Base-by-base conservation (phyloP, 148 eudicot species). In the Vaccinium myrtillus region DNA sequence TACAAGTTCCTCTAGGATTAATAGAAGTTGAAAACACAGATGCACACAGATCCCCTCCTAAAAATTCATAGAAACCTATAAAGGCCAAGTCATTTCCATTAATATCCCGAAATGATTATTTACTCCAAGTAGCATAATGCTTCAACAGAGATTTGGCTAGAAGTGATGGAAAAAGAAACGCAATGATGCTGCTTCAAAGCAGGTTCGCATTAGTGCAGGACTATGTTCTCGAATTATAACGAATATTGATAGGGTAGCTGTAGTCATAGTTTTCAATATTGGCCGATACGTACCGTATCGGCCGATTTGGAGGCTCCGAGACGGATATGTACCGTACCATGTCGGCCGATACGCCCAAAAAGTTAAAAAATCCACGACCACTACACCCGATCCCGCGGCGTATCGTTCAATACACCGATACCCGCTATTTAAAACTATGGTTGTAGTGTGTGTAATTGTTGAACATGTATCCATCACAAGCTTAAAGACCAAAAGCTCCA, bases 101-200 rank as follows among this genome's bases (percentile, higher is more conserved):
- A 85, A 73, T 32, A 54, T 27, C 18, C 58, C 61, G 27, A 16
- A 23, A 73, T 46, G 54, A 43, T 59, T 30, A 70, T 51, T 58
- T 63, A 71, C 8, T 25, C 4, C 27, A 61, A 55, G 16, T 15
- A 80, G n/a, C 48, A 85, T 49, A 77, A 30, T 61, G 21, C 81
- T 84, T 25, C 23, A 48, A 30, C 48, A 14, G 82, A 77, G 65
- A 65, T 61, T 49, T 13, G 43, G 74, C 74, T 32, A 74, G 30
- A 71, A n/a, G 14, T 5, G 59, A 59, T 79, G 55, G 53, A 61
- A 84, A 16, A 77, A 56, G 30, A 75, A 78, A 50, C n/a, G 77
- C 23, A 14, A 18, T 18, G 14, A 77, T 10, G 53, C 82, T 50
- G 51, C 77, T 67, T 2, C 36, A 53, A 18, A 71, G 51, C 55